These are phyloP conservation scores for Melanogaster broomeanus DNA, from an alignment of 768 basidiomycete genomes.

Conservation along the genomic window DNA sequence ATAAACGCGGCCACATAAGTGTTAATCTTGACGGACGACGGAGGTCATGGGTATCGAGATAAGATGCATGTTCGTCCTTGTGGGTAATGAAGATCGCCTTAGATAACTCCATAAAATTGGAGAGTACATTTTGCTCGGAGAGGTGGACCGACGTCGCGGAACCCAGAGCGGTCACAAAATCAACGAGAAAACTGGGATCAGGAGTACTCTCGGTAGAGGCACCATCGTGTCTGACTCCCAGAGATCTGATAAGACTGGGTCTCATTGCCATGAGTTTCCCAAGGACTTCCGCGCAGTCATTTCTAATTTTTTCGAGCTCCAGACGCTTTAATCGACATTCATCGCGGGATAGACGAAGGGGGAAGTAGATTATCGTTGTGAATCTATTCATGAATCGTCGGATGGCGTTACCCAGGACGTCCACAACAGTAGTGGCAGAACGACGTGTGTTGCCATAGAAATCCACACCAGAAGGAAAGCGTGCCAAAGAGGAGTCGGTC, in stretches of 20 bases:
- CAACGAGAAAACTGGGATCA: conserved; percentile 17
- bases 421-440: conserved; percentile 8
- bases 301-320: conserved; percentile 61
- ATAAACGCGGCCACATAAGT: conserved; percentile 78
- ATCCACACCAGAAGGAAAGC: conserved; percentile 9
- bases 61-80: conserved; percentile 30
- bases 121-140: conserved; percentile 8
- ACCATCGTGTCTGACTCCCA: conserved; percentile 18
- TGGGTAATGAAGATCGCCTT: conserved; percentile 25
- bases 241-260: conserved; percentile 39
- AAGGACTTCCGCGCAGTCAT: conserved; percentile 67
- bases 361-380: conserved; percentile 37
- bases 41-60: conserved; percentile 41
- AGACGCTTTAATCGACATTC: conserved; percentile 66
- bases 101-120: conserved; percentile 19
- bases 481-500: conserved; percentile 26
- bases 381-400: conserved; percentile 13
- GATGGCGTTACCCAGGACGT: conserved; percentile 8
- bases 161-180: conserved; percentile 20
- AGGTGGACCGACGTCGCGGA: conserved; percentile 16
- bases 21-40: conserved; percentile 67
- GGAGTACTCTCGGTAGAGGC: background rate
- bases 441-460: conserved; percentile 2
- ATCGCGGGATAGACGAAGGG: conserved; percentile 61
- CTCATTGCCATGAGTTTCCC: conserved; percentile 63